Conservation (phyloP, 768 basidiomycete species). For the Brasilioporus rufonigricans region DNA sequence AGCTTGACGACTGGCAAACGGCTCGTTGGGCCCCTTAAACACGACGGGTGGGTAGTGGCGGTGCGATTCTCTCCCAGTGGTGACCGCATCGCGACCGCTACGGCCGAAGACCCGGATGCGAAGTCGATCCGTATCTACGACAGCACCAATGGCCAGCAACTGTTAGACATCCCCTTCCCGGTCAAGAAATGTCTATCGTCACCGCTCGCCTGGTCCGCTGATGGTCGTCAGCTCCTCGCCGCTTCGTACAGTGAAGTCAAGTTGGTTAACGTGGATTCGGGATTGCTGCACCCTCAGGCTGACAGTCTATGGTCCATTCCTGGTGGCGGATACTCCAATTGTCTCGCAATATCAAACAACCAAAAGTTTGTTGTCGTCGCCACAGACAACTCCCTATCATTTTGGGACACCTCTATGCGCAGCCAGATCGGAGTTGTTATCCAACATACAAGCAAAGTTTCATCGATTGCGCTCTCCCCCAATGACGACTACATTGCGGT, state of each 20-base stretch:
- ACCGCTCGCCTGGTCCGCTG: background rate
- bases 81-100: background rate
- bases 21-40: background rate
- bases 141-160: background rate
- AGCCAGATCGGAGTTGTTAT: background rate
- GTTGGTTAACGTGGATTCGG: background rate
- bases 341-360: background rate
- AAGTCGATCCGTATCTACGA: background rate
- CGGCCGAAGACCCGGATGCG: too few species aligned
- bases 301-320: background rate
- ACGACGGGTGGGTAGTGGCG: background rate
- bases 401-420: background rate
- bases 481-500: background rate
- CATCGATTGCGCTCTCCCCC: background rate
- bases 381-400: background rate
- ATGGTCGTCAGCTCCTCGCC: background rate
- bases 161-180: background rate
- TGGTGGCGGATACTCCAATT: background rate
- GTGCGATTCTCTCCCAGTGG: background rate
- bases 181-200: background rate
- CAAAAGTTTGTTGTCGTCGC: background rate
- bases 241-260: background rate
- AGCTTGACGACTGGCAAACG: too few species aligned
- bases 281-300: too few species aligned
- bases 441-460: background rate